Conservation (phyloP, 768 basidiomycete genomes). For the Mycena indigotica region DNA sequence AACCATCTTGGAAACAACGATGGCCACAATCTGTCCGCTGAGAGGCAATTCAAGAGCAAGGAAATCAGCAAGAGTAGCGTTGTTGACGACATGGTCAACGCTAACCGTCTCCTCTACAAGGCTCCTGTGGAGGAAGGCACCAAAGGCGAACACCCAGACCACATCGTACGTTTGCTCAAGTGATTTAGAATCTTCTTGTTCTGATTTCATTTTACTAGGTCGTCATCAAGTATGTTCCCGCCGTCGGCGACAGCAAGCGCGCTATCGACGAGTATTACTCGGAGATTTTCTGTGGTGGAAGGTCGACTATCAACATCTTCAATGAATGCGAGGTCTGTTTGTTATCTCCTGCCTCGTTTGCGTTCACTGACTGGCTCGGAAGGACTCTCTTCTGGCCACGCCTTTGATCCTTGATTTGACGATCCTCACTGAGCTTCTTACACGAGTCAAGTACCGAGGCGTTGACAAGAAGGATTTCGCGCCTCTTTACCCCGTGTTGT, state of each 20-base stretch:
- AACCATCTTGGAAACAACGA: slow-evolving; percentile 99
- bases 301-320: slow-evolving; percentile 94
- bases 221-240: slow-evolving; percentile 96
- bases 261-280: slow-evolving; percentile 99
- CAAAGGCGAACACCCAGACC: slow-evolving; percentile 97
- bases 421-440: slow-evolving; percentile 92
- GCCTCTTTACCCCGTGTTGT: slow-evolving; percentile 88
- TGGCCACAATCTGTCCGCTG: slow-evolving; percentile 87
- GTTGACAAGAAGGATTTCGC: slow-evolving; percentile 63
- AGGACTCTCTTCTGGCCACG: slow-evolving; percentile 92
- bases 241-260: slow-evolving; percentile 95
- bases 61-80: slow-evolving; percentile 97
- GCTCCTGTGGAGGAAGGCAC: slow-evolving; percentile 61
- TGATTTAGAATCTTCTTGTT: background rate
- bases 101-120: slow-evolving; percentile 89
- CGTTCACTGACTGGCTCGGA: slow-evolving; percentile 16
- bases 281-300: slow-evolving; percentile 95
- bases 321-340: slow-evolving; percentile 88
- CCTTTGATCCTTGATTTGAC: slow-evolving; percentile 93
- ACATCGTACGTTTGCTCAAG: slow-evolving; percentile 49
- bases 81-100: slow-evolving; percentile 96
- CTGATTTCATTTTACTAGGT: slow-evolving; percentile 32
- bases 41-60: slow-evolving; percentile 95
- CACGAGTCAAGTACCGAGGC: slow-evolving; percentile 85
- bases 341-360: slow-evolving; percentile 1